Evolutionary conservation across 2,329 filamentous ascomycete species (phyloP).

Genomic region (Cytospora paraplurivora): DNA sequence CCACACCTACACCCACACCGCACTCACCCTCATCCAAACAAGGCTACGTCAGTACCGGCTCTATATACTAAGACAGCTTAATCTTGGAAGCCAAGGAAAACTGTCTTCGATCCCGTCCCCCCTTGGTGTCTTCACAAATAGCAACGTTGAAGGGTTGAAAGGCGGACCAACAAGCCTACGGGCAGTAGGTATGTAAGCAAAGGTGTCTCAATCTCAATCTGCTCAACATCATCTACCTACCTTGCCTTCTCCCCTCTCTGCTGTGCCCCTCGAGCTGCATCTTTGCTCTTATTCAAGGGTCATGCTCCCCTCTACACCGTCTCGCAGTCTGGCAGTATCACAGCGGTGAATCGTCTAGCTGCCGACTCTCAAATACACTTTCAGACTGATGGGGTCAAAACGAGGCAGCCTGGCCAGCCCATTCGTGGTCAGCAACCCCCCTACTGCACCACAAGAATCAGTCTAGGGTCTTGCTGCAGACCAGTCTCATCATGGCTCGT

Average conservation of each 20-base stretch:
- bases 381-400: slow-evolving; percentile 11
- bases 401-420: neutral
- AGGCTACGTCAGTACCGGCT: slow-evolving; percentile 6
- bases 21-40: neutral
- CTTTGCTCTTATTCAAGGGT: neutral
- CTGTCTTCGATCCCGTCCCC: neutral
- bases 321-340: neutral
- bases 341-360: slow-evolving; percentile 9
- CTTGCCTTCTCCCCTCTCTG: neutral
- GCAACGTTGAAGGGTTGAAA: slow-evolving; percentile 6
- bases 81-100: neutral
- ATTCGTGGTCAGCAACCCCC: slow-evolving; percentile 10
- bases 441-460: slow-evolving; percentile 14
- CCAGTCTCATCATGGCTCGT: slow-evolving; percentile 12
- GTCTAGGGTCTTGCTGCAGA: slow-evolving; percentile 8
- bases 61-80: neutral
- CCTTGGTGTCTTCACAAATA: slow-evolving; percentile 4
- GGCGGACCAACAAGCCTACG: slow-evolving; percentile 14
- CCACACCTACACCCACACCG: too few species aligned
- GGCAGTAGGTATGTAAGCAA: slow-evolving; percentile 19
- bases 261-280: slow-evolving; percentile 18
- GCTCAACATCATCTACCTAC: slow-evolving; percentile 7
- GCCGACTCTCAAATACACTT: neutral
- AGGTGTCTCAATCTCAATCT: slow-evolving; percentile 1
- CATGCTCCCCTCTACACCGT: neutral